These are phyloP conservation scores for Pseudozyma pruni DNA, from an alignment of 1,284 basidiomycete genomes.

Conservation along the genomic window DNA sequence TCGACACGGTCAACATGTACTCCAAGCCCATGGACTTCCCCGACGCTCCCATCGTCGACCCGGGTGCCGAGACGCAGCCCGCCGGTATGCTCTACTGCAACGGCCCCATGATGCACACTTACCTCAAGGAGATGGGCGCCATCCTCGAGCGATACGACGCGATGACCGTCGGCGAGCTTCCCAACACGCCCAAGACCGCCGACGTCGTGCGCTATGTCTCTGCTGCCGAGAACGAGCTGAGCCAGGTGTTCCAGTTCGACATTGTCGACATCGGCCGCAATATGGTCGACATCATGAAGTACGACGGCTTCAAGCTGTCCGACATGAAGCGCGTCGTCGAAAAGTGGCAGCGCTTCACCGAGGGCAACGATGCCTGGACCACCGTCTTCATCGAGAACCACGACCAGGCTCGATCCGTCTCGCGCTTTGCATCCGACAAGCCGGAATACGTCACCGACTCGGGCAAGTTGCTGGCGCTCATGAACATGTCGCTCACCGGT, in stretches of 20 bases:
- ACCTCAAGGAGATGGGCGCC: conserved; percentile 75
- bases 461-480: conserved; percentile 76
- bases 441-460: conserved; percentile 73
- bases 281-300: conserved; percentile 69
- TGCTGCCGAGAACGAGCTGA: conserved; percentile 75
- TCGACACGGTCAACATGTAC: conserved; percentile 64
- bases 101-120: conserved; percentile 73
- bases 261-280: conserved; percentile 72
- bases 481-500: conserved; percentile 75
- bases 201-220: conserved; percentile 74
- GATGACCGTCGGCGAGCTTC: conserved; percentile 77
- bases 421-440: conserved; percentile 76
- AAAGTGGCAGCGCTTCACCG: conserved; percentile 72
- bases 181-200: conserved; percentile 67
- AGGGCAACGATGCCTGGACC: conserved; percentile 51
- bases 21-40: conserved; percentile 64
- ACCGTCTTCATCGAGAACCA: conserved; percentile 74
- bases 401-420: conserved; percentile 74
- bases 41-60: conserved; percentile 70
- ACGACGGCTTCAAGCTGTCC: conserved; percentile 72
- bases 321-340: conserved; percentile 74
- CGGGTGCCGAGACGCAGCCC: conserved; percentile 73
- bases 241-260: conserved; percentile 75
- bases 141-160: conserved; percentile 68
- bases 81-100: conserved; percentile 69